These are phyloP conservation scores for Entomortierella beljakovae DNA, from an alignment of 192 early-diverging fungal species.

Conservation along the genomic window DNA sequence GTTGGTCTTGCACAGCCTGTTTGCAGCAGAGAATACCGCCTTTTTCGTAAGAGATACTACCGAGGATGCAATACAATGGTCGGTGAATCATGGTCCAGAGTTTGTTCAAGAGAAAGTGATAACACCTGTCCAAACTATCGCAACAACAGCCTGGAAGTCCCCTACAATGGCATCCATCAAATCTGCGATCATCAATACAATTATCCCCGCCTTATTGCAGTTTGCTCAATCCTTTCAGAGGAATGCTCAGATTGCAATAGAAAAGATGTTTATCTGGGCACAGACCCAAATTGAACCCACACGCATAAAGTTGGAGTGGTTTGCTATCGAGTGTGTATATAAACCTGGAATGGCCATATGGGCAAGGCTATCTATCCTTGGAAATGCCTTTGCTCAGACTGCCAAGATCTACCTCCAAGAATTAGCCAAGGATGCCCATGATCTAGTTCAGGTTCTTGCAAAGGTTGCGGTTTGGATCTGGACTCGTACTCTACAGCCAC, in stretches of 20 bases:
- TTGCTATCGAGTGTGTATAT: conserved; percentile 33
- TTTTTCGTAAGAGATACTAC: background rate
- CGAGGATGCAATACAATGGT: conserved; percentile 21
- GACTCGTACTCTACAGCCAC: conserved; percentile 11
- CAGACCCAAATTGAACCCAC: conserved; percentile 11
- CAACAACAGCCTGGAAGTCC: background rate
- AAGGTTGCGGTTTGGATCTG: conserved; percentile 32
- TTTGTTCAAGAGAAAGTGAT: conserved; percentile 15
- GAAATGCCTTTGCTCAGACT: conserved; percentile 23
- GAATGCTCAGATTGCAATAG: background rate
- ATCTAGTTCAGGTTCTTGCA: conserved; percentile 16
- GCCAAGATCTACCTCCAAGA: conserved; percentile 46
- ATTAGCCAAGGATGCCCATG: conserved; percentile 35
- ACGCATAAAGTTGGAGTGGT: conserved; percentile 15
- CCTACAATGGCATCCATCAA: conserved; percentile 12
- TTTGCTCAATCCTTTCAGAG: background rate
- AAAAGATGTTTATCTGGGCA: background rate
- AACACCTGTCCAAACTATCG: background rate
- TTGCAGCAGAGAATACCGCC: conserved; percentile 7
- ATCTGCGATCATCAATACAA: background rate
- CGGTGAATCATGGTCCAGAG: conserved; percentile 27
- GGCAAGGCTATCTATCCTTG: conserved; percentile 11
- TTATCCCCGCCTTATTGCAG: conserved; percentile 9
- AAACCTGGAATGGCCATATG: conserved; percentile 29
- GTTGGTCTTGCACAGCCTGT: conserved; percentile 18